phyloP scores from a whole-genome alignment of 2,329 filamentous ascomycete species.

The Penicillium sp. region DNA sequence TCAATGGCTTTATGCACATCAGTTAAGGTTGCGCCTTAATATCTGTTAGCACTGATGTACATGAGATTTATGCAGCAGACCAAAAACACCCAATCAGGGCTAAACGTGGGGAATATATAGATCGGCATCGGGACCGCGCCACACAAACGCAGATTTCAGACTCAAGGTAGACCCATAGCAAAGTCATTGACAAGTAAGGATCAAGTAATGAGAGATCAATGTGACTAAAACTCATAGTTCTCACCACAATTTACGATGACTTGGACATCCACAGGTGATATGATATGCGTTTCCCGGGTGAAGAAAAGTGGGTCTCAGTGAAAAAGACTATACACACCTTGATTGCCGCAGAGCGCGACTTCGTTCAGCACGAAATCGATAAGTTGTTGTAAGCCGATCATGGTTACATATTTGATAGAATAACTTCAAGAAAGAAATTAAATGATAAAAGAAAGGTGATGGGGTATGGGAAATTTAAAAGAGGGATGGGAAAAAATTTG shows the following conservation, averaged over 20 bases:
- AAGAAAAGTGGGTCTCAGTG: constrained; percentile 24
- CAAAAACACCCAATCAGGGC: not conserved
- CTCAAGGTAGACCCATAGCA: not conserved
- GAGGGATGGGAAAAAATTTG: constrained; percentile 16
- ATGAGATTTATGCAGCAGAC: not conserved
- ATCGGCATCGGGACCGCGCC: not conserved
- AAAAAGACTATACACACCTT: constrained; percentile 50
- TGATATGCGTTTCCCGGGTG: constrained; percentile 9
- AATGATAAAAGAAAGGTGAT: constrained; percentile 1
- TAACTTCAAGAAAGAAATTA: not conserved
- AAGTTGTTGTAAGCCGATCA: constrained; percentile 56
- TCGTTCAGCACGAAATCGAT: constrained; percentile 59
- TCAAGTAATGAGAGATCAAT: not conserved
- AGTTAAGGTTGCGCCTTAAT: constrained; percentile 36
- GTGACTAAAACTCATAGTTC: not conserved
- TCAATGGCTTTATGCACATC: constrained; percentile 38
- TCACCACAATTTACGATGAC: not conserved
- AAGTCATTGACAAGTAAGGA: not conserved
- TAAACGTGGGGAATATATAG: not conserved
- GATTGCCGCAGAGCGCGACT: constrained; percentile 58
- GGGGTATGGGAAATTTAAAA: not conserved
- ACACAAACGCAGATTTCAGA: not conserved
- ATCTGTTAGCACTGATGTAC: constrained; percentile 20
- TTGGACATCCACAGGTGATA: constrained; percentile 3
- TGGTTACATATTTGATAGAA: constrained; percentile 23